Evolutionary conservation across 2,329 filamentous ascomycete species (phyloP).

Genomic region (Triangularia verruculosa): DNA sequence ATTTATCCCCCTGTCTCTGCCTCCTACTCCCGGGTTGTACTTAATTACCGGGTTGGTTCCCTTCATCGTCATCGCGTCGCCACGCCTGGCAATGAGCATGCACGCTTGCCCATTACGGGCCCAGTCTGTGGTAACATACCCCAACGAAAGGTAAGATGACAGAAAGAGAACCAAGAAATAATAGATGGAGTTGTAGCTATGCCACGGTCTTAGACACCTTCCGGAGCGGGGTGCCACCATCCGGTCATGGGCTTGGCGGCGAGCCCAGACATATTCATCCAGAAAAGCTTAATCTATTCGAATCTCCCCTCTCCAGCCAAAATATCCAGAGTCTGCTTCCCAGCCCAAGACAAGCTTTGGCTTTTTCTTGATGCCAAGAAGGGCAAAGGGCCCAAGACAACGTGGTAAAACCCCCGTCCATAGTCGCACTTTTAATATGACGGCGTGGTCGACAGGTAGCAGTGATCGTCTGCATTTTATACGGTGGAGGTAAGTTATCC

Average conservation of each 20-base stretch:
- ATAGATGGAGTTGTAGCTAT: not conserved
- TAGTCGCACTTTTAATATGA: not conserved
- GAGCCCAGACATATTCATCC: slow-evolving; percentile 10
- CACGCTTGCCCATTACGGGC: not conserved
- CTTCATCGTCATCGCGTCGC: not conserved
- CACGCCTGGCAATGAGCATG: not conserved
- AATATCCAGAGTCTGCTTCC: not conserved
- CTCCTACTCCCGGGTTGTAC: not conserved
- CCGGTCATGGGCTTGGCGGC: slow-evolving; percentile 2
- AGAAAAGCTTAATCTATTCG: slow-evolving; percentile 5
- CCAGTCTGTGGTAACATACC: not conserved
- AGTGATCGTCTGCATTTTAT: not conserved
- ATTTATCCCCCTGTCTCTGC: not conserved
- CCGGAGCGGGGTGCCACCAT: not conserved
- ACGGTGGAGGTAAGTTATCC: not conserved
- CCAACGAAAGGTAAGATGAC: not conserved
- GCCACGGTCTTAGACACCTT: not conserved
- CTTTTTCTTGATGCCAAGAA: not conserved
- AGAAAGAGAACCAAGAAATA: not conserved
- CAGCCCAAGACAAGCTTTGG: not conserved
- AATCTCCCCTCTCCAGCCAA: not conserved
- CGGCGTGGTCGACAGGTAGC: not conserved
- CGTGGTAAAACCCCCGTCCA: not conserved
- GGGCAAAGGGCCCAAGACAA: not conserved
- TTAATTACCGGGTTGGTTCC: not conserved